These are phyloP conservation scores for Farysia itapuensis DNA, from an alignment of 1,284 basidiomycete species.

Conservation along the genomic window DNA sequence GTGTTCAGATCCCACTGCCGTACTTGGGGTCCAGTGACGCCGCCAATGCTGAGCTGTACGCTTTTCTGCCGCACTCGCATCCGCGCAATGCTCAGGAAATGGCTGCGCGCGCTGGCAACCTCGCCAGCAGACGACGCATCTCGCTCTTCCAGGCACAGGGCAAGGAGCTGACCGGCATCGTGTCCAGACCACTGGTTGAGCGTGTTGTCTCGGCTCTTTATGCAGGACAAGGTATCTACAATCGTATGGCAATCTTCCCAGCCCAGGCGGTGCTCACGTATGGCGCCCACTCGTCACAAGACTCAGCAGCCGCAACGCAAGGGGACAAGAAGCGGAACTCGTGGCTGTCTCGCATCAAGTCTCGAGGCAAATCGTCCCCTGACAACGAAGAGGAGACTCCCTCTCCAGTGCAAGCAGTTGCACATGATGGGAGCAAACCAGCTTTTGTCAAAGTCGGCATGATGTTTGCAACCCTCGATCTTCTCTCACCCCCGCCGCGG, in stretches of 20 bases:
- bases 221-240: conserved; percentile 6
- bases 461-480: conserved; percentile 29
- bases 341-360: conserved; percentile 15
- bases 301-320: conserved; percentile 2
- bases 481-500: conserved; percentile 23
- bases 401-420: not conserved
- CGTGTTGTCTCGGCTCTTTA: conserved; percentile 18
- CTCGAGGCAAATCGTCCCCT: conserved; percentile 1
- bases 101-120: conserved; percentile 8
- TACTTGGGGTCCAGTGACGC: conserved; percentile 7
- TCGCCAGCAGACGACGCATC: conserved; percentile 8
- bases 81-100: conserved; percentile 15
- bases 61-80: conserved; percentile 15
- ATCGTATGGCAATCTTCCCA: conserved; percentile 15
- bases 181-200: conserved; percentile 22
- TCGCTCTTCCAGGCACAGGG: conserved; percentile 24
- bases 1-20: conserved; percentile 21
- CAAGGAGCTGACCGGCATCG: conserved; percentile 26
- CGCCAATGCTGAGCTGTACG: not conserved
- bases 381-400: not conserved
- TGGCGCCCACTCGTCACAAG: conserved; percentile 1
- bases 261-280: conserved; percentile 24
- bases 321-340: not conserved
- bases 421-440: not conserved
- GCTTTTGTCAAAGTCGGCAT: conserved; percentile 13